Conservation (phyloP, 495 filamentous ascomycete species). For the Penicillium flavigenum region DNA sequence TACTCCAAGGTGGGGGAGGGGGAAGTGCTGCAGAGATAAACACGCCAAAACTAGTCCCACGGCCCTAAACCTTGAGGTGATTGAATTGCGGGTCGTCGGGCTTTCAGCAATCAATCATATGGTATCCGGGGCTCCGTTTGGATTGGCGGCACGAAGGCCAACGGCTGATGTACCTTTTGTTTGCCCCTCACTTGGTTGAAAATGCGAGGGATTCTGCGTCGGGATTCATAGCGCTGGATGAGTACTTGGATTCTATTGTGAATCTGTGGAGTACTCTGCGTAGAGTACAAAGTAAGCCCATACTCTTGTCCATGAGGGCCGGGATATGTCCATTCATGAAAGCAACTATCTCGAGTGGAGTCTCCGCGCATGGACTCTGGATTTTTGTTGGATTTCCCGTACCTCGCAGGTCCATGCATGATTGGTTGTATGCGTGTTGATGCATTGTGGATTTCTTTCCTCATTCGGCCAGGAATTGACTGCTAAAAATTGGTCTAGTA, state of each 20-base stretch:
- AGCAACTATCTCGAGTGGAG: neutral
- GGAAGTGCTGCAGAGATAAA: slow-evolving; percentile 6
- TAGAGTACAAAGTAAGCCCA: too few species aligned
- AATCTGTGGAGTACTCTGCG: neutral
- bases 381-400: slow-evolving; percentile 9
- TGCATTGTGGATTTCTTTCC: slow-evolving; percentile 11
- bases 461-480: slow-evolving; percentile 6
- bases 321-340: neutral
- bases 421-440: slow-evolving; percentile 8
- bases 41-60: slow-evolving; percentile 13
- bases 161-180: slow-evolving; percentile 16
- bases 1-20: slow-evolving; percentile 6
- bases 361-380: slow-evolving; percentile 1
- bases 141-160: slow-evolving; percentile 18
- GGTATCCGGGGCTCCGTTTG: slow-evolving; percentile 24
- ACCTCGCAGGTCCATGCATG: slow-evolving; percentile 21
- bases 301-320: too few species aligned
- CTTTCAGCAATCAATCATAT: slow-evolving; percentile 24
- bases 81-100: slow-evolving; percentile 20
- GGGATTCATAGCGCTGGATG: neutral
- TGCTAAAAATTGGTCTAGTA: slow-evolving; percentile 12
- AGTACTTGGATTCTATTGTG: neutral
- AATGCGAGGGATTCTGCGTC: neutral
- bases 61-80: slow-evolving; percentile 25
- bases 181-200: slow-evolving; percentile 16